Base-by-base conservation (phyloP, 352 stramenopile species). In the Pythium vanterpoolii region DNA sequence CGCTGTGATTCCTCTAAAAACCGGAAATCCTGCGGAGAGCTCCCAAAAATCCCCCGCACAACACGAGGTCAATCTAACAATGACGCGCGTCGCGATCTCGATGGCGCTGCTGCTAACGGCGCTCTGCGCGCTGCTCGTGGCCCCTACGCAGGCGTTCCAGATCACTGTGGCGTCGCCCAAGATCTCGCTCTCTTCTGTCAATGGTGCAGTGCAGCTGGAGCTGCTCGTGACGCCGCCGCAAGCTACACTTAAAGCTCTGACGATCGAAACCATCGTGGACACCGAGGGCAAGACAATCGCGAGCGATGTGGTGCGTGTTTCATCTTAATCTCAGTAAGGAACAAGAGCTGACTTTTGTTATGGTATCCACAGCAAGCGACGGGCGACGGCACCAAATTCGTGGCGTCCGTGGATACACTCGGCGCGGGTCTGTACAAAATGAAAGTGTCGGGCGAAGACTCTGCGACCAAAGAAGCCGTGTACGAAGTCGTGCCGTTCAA, bases 381-480 rank as follows among this genome's bases (percentile, higher is more conserved):
- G 21, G 79, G 82, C 24, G 65, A 89, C 52, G 82, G 82, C 49
- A 72, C 68, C 40, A 88, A 72, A 65, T 92, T 89, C 36, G 60
- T 79, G 45, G 71, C 66, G 24, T 59, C 72, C 31, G 62, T 89
- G 16, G 52, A 64, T 31, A 66, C 61, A 57, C 70, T 90, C 9
- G 39, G 70, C 31, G 69, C 82, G 1, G 82, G 82, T 4, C 74
- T 92, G 67, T 92, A 92, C 75, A 92, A 92, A 73, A 78, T 92
- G 60, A 90, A 90, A 69, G 79, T 92, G 14, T 73, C 68, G 40
- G 73, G 72, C 1, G 54, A 71, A 39, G 60, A 77, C 40, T 66
- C 72, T 23, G 60, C 71, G 46, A 75, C 64, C 27, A 78, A 86
- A 48, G 40, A 77, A 18, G 77, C 60, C 19, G 71, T 77, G 5